phyloP scores from a whole-genome alignment of 2,329 filamentous ascomycete species.

The Capronia coronata region DNA sequence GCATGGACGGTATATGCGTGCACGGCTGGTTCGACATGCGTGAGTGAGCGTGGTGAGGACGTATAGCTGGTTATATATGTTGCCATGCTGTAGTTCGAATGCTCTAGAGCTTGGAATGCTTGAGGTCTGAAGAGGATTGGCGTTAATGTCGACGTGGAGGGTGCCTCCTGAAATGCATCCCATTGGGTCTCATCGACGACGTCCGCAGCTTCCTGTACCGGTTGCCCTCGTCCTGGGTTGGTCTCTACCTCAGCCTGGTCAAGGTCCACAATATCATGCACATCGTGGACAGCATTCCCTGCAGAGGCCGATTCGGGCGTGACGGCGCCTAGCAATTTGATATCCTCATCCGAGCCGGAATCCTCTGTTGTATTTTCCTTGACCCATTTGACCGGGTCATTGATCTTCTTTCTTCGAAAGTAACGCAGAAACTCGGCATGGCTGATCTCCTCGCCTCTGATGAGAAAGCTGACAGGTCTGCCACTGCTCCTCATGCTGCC shows the following conservation, averaged over 20 bases:
- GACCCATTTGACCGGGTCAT: slow-evolving; percentile 10
- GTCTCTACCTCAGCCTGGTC: no score
- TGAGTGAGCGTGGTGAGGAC: background rate
- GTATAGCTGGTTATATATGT: slow-evolving; percentile 7
- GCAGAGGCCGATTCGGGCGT: slow-evolving; percentile 4
- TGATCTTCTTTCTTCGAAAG: slow-evolving; percentile 13
- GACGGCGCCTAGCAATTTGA: slow-evolving; percentile 2
- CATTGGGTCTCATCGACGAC: no score
- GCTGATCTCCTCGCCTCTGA: slow-evolving; percentile 9
- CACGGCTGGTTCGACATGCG: slow-evolving; percentile 7
- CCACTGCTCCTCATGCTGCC: background rate
- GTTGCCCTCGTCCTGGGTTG: no score
- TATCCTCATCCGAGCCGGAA: slow-evolving; percentile 2
- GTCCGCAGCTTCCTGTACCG: no score
- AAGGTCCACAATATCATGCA: no score
- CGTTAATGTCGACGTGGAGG: background rate
- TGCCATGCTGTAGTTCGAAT: slow-evolving; percentile 4
- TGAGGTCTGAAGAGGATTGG: slow-evolving; percentile 4
- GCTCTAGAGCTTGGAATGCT: slow-evolving; percentile 1
- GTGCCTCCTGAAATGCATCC: no score
- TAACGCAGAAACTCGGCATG: slow-evolving; percentile 13
- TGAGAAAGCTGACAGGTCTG: slow-evolving; percentile 2
- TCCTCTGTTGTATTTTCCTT: background rate
- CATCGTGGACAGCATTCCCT: no score
- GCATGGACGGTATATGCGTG: slow-evolving; percentile 11